Evolutionary conservation across 495 filamentous ascomycete genomes (phyloP).

Genomic region (Clohesyomyces aquaticus): DNA sequence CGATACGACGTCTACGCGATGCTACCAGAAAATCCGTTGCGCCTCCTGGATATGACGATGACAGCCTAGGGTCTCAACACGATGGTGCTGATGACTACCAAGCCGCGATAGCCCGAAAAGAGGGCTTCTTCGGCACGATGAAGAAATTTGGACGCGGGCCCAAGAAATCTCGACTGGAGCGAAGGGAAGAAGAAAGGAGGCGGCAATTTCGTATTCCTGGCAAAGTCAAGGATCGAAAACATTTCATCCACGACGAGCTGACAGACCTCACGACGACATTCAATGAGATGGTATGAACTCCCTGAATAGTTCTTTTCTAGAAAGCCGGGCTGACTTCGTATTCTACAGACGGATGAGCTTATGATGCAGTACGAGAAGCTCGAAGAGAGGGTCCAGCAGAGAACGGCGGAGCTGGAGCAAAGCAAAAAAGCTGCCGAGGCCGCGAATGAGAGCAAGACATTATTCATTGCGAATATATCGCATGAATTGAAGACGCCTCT

Average conservation of each 20-base stretch:
- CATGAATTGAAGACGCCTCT: conserved; percentile 92
- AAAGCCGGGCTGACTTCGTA: too few species aligned
- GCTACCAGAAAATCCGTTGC: conserved; percentile 78
- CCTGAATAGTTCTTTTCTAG: too few species aligned
- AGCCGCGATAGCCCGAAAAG: conserved; percentile 48
- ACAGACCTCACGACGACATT: conserved; percentile 86
- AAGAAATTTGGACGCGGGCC: conserved; percentile 42
- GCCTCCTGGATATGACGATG: conserved; percentile 59
- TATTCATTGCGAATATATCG: conserved; percentile 95
- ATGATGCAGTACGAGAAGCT: conserved; percentile 80
- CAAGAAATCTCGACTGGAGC: conserved; percentile 43
- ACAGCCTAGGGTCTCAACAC: conserved; percentile 45
- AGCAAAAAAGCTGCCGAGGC: conserved; percentile 90
- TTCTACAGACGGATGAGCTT: conserved; percentile 85
- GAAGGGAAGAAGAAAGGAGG: conserved; percentile 51
- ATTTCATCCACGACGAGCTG: conserved; percentile 80
- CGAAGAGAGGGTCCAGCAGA: conserved; percentile 80
- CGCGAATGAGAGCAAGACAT: conserved; percentile 90
- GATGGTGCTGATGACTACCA: conserved; percentile 46
- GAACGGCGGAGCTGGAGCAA: conserved; percentile 81
- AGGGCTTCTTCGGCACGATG: conserved; percentile 49
- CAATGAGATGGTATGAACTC: conserved; percentile 97
- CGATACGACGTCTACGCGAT: conserved; percentile 74
- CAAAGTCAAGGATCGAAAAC: conserved; percentile 74
- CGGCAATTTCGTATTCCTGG: conserved; percentile 78